Conservation (phyloP, 1,284 basidiomycete species). For the Chiua sp. region DNA sequence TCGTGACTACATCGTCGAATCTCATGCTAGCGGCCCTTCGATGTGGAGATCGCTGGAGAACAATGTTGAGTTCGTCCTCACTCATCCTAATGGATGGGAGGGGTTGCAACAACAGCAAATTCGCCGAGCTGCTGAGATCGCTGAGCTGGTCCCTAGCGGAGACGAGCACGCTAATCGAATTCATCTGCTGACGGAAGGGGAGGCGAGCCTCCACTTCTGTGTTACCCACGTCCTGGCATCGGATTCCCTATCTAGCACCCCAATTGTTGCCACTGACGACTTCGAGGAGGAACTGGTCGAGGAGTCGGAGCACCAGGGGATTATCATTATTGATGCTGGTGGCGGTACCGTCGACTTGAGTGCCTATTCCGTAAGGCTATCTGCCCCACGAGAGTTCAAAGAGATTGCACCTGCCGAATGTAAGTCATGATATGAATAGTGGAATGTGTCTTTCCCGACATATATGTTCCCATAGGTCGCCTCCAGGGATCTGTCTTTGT, state of each 20-base stretch:
- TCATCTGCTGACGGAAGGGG: constrained; percentile 55
- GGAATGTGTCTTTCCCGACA: background rate
- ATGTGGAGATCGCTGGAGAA: constrained; percentile 42
- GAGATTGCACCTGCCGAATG: constrained; percentile 46
- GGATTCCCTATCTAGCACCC: constrained; percentile 16
- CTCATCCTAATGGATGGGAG: constrained; percentile 53
- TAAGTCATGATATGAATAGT: constrained; percentile 19
- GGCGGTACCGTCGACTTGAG: constrained; percentile 62
- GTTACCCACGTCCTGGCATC: constrained; percentile 33
- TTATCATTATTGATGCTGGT: constrained; percentile 33
- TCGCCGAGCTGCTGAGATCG: constrained; percentile 38
- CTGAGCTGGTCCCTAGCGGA: constrained; percentile 34
- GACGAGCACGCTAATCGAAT: constrained; percentile 36
- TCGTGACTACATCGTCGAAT: constrained; percentile 50
- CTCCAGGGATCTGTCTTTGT: constrained; percentile 46
- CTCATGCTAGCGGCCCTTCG: constrained; percentile 45
- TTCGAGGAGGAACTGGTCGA: constrained; percentile 15
- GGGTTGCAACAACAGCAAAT: constrained; percentile 37
- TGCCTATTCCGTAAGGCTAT: constrained; percentile 43
- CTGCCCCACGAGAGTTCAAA: constrained; percentile 36
- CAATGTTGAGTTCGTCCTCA: constrained; percentile 42
- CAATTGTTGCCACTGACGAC: constrained; percentile 16
- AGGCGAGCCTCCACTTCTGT: constrained; percentile 55
- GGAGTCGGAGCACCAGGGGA: constrained; percentile 37
- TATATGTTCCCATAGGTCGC: constrained; percentile 20